Conservation (phyloP, 352 stramenopile species). For the Lagenidium giganteum region DNA sequence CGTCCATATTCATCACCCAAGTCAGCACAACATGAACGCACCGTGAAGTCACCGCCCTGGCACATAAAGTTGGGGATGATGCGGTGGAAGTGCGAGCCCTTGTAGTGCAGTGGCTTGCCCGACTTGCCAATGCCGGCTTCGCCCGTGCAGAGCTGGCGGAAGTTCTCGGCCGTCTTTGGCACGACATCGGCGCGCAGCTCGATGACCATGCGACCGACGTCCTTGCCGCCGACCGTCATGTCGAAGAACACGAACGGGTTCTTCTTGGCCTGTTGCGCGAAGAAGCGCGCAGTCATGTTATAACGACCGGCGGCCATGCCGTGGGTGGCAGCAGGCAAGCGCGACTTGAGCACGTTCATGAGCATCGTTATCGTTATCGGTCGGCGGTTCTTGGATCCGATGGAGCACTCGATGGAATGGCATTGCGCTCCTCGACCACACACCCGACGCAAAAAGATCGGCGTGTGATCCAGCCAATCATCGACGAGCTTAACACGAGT, state of each 20-base stretch:
- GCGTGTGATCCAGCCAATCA: no score
- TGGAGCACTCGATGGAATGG: no score
- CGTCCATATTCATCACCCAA: no score
- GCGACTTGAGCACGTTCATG: constrained; percentile 27
- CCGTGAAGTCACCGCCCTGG: constrained; percentile 97
- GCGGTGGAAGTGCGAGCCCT: constrained; percentile 89
- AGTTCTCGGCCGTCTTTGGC: constrained; percentile 99
- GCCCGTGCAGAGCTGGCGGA: constrained; percentile 95
- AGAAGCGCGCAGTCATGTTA: constrained; percentile 25
- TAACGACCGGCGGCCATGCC: constrained; percentile 8
- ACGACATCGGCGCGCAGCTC: constrained; percentile 94
- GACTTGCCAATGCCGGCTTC: constrained; percentile 89
- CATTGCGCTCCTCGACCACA: no score
- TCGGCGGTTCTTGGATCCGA: no score
- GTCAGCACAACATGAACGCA: no score
- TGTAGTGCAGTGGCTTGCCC: constrained; percentile 84
- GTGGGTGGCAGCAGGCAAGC: constrained; percentile 11
- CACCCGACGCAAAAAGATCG: no score
- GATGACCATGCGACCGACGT: constrained; percentile 81
- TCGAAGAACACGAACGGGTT: constrained; percentile 97
- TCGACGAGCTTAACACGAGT: no score
- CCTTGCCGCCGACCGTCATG: constrained; percentile 91
- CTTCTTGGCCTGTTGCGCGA: constrained; percentile 51
- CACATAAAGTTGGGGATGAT: constrained; percentile 94
- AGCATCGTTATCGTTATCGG: no score